Evolutionary conservation across 768 basidiomycete species (phyloP), one percentile per base, ranked within the genome.

Genomic region (Clavulina sp.): DNA sequence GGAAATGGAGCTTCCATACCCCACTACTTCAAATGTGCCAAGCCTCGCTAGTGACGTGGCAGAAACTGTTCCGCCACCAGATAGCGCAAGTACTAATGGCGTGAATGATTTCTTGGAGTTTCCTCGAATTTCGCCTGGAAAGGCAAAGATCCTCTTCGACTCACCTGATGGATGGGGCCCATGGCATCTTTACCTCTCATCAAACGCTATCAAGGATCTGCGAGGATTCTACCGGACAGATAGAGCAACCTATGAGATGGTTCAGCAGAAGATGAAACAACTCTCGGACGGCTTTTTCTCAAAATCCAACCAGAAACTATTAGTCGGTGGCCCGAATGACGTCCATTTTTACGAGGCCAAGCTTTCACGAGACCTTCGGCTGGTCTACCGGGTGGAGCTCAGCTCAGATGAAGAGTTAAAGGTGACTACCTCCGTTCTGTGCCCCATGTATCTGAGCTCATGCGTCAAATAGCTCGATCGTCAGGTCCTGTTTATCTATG

Each of bases 321-420:
- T 82, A 9, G 75, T 67, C 23, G 70, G 70, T 0, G 48, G 60
- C 1, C 63, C 66, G 6, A 61, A 62, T 13, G 71, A 72, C 0
- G 62, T 82, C 2, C 78, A 80, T 0, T 70, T 83, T 5, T 82
- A 70, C 50, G 79, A 81, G 59, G 81, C 81, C 0, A 81, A 80
- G 60, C 76, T 81, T 70, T 73, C 73, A 6, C 57, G 66, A 0
- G 74, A 77, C 55, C 60, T 69, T 21, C 64, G 74, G 7, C 61
- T 79, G 23, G 66, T 79, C 2, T 56, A 55, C 24, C 48, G 32
- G 32, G 32, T 49, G 1, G 48, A 49, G 28, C 16, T 29, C 18
- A 18, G 7, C 7, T 7, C 32, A 1, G 48, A 49, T 33, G 9
- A 7, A 16, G 48, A 49, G 28, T 18, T 18, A 7, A 7, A 49